These are phyloP conservation scores for Annulohypoxylon maeteangense DNA, from an alignment of 495 filamentous ascomycete genomes.

Conservation along the genomic window DNA sequence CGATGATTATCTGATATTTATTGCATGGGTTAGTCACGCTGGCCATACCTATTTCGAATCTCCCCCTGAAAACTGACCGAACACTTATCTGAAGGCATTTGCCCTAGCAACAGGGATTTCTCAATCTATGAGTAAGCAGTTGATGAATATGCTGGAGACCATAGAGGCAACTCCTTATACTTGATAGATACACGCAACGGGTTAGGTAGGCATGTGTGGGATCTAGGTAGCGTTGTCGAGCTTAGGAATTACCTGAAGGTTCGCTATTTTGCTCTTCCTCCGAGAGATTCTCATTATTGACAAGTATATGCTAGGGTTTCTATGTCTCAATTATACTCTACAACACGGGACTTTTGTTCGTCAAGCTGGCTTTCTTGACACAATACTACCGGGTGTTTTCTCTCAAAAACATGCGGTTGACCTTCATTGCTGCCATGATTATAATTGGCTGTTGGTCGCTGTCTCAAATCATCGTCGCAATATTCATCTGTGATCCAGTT, in stretches of 20 bases:
- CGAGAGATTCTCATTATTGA: background rate
- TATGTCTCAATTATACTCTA: conserved; percentile 59
- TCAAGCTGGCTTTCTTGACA: conserved; percentile 56
- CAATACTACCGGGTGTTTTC: conserved; percentile 57
- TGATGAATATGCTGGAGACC: background rate
- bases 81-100: conserved; percentile 15
- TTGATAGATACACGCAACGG: conserved; percentile 44
- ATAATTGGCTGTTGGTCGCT: conserved; percentile 53
- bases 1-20: conserved; percentile 52
- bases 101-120: conserved; percentile 40
- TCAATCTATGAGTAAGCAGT: conserved; percentile 38
- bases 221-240: conserved; percentile 25
- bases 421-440: conserved; percentile 44
- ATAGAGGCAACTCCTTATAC: conserved; percentile 7
- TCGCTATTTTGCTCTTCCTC: background rate
- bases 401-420: conserved; percentile 43
- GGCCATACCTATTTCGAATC: background rate
- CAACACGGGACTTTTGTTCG: conserved; percentile 52
- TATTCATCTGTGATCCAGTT: conserved; percentile 50
- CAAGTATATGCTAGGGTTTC: conserved; percentile 44
- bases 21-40: conserved; percentile 39
- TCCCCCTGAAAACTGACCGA: conserved; percentile 12
- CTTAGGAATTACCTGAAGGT: conserved; percentile 44
- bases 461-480: conserved; percentile 53
- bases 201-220: conserved; percentile 51